These are phyloP conservation scores for Neolentinus lepideus DNA, from an alignment of 1,284 basidiomycete genomes.

Conservation along the genomic window DNA sequence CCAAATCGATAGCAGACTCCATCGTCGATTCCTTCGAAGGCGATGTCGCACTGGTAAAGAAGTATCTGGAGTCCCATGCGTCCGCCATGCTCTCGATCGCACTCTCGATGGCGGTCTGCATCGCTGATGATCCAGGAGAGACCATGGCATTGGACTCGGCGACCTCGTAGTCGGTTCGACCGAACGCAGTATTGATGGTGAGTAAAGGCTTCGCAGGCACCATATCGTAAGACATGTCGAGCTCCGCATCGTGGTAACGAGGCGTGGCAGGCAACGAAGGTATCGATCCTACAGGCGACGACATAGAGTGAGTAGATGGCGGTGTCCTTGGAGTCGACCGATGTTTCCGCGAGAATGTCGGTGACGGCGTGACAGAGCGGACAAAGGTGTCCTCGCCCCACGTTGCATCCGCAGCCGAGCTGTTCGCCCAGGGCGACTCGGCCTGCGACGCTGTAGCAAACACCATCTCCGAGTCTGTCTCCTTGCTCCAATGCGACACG, in stretches of 20 bases:
- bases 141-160: conserved; percentile 39
- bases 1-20: conserved; percentile 34
- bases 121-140: conserved; percentile 50
- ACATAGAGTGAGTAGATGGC: conserved; percentile 28
- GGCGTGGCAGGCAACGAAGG: conserved; percentile 44
- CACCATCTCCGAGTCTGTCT: conserved; percentile 57
- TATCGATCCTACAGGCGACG: conserved; percentile 30
- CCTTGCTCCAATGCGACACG: conserved; percentile 54
- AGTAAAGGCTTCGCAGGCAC: conserved; percentile 31
- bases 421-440: conserved; percentile 30
- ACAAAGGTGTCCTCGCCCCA: conserved; percentile 20
- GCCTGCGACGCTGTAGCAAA: conserved; percentile 38
- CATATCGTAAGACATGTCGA: conserved; percentile 34
- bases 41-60: conserved; percentile 16
- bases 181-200: conserved; percentile 53
- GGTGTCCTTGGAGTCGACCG: conserved; percentile 17
- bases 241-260: conserved; percentile 37
- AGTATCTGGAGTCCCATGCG: neutral
- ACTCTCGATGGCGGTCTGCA: conserved; percentile 69
- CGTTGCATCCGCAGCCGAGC: conserved; percentile 27
- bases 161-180: conserved; percentile 41
- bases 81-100: conserved; percentile 14
- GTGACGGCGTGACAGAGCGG: conserved; percentile 17
- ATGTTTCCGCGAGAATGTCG: conserved; percentile 13
- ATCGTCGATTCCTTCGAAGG: conserved; percentile 29